Percentiles rank a stretch among this genome's conserved stretches.
Conservation (phyloP, 2,329 filamentous ascomycete genomes). For the Neurospora crassa region DNA sequence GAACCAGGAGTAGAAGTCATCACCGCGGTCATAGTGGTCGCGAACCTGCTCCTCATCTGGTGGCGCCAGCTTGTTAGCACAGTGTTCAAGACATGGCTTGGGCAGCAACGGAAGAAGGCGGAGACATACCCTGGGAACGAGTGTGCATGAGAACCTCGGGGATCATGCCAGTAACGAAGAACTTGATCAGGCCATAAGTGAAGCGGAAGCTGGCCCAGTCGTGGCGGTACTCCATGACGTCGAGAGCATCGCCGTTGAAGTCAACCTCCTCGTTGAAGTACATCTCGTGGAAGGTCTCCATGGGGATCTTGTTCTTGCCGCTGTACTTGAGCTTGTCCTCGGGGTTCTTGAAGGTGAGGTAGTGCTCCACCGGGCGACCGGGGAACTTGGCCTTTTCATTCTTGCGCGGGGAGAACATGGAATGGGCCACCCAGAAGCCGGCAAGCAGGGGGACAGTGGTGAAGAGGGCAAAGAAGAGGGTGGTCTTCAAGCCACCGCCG, state of each 20-base stretch:
- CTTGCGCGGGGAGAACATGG: constrained; percentile 73
- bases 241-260: constrained; percentile 87
- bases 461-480: constrained; percentile 75
- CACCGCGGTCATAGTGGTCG: constrained; percentile 93
- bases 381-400: constrained; percentile 87
- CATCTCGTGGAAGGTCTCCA: constrained; percentile 95
- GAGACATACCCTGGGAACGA: constrained; percentile 62
- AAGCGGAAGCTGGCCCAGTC: constrained; percentile 96
- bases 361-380: constrained; percentile 81
- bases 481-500: constrained; percentile 77
- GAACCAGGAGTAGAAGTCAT: constrained; percentile 99
- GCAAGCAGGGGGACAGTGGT: constrained; percentile 70
- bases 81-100: not conserved
- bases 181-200: constrained; percentile 75
- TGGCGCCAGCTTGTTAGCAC: not conserved
- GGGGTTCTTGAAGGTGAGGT: constrained; percentile 72
- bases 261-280: constrained; percentile 94
- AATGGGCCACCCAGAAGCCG: constrained; percentile 72
- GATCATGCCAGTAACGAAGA: constrained; percentile 78
- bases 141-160: constrained; percentile 90
- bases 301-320: constrained; percentile 71
- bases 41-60: constrained; percentile 94
- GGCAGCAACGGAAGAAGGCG: not conserved
- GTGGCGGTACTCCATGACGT: constrained; percentile 86
- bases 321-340: constrained; percentile 56